These are phyloP conservation scores for Cladophialophora bantiana DNA, from an alignment of 2,329 filamentous ascomycete genomes.

Conservation along the genomic window DNA sequence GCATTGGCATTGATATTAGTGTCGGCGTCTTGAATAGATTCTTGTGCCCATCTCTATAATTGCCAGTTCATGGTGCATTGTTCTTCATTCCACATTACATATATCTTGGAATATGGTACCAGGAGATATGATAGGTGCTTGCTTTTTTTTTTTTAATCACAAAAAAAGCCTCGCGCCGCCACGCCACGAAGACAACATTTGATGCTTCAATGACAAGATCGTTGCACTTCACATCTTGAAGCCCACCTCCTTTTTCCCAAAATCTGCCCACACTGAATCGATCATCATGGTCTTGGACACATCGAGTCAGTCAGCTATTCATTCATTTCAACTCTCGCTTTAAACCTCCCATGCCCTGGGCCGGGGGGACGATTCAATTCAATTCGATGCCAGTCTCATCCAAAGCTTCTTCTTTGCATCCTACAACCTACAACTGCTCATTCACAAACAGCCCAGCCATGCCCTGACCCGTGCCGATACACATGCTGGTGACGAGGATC, in stretches of 20 bases:
- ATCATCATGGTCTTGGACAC: too few relatives aligned
- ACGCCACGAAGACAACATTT: neutral
- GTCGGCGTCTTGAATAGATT: too few relatives aligned
- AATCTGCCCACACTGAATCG: too few relatives aligned
- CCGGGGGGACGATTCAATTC: neutral
- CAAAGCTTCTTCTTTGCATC: neutral
- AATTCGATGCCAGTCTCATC: neutral
- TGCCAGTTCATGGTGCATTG: too few relatives aligned
- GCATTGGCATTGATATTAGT: too few relatives aligned
- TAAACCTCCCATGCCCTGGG: neutral
- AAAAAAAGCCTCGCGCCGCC: neutral
- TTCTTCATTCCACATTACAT: neutral
- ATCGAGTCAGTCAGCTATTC: too few relatives aligned
- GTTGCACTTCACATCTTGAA: too few relatives aligned
- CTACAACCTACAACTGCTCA: slow-evolving; percentile 55
- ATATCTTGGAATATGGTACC: too few relatives aligned
- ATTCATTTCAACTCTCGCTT: neutral
- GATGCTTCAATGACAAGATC: too few relatives aligned
- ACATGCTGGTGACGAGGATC: slow-evolving; percentile 92
- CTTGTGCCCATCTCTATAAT: too few relatives aligned
- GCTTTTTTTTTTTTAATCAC: neutral
- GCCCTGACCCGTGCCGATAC: slow-evolving; percentile 70
- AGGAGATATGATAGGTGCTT: neutral
- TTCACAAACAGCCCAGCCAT: slow-evolving; percentile 73
- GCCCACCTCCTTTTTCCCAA: too few relatives aligned